Base-by-base conservation (phyloP, 805 yeast genomes). In the Nakazawaea siamensis region DNA sequence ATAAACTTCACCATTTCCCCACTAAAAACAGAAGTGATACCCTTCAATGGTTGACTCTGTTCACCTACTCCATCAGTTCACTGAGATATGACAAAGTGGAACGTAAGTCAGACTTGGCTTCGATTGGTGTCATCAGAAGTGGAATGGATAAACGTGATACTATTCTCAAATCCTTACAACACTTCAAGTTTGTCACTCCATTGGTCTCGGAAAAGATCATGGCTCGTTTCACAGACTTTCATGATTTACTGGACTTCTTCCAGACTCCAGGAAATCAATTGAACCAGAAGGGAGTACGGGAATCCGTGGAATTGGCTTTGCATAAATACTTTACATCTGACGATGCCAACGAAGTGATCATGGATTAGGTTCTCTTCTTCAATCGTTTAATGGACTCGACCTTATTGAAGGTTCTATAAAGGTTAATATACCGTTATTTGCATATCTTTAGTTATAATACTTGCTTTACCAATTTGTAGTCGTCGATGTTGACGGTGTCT, bases 101-200 rank as follows among this genome's bases (percentile, higher is more conserved):
- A 40, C 54, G 85, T 42, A 70, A 74, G 48, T 60, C 64, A 38
- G 69, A 68, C 25, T 62, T 74, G 36, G 66, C 80, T 12, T 24
- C 27, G 6, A 18, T 28, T 17, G 31, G 31, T 12, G 24, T 28
- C 21, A 65, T 77, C 9, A 68, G 62, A 46, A 73, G 82, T 5
- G 82, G 82, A 0, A 54, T 59, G 10, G 69, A 66, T 44, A 45
- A 58, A 3, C 53, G 55, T 17, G 71, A 70, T 28, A 65, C 76
- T 0, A 69, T 64, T 44, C 42, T 63, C 4, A 68, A 69, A 43
- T 64, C 76, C 36, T 43, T 80, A 18, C 63, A 68, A 34, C 79
- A 78, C 38, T 65, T 81, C 43, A 74, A 72, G 36, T 58, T 65
- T 42, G 65, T 80, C 66, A 76, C 82, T 2, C 66, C 62, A 8